Evolutionary conservation across 2,329 filamentous ascomycete genomes (phyloP), one percentile per base, ranked within the genome.

Genomic region (Exophiala aquamarina): DNA sequence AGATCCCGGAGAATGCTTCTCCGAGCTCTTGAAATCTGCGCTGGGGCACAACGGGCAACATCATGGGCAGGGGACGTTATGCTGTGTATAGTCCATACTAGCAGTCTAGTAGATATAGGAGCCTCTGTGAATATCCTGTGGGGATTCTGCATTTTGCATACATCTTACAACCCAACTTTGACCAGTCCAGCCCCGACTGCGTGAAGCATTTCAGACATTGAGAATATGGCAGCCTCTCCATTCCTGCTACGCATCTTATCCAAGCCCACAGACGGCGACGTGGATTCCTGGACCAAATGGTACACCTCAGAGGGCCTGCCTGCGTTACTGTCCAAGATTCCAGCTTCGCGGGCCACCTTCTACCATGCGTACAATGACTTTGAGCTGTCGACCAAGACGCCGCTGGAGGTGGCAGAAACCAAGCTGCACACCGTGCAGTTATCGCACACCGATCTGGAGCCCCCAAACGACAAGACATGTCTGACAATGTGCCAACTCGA

Each of bases 311-410:
- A 44, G 18, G 29, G 23, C 19, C 11, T 44, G 19, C 19, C 41
- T 21, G 8, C 9, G 20, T 37, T 44, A 7, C 11, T 44, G 14
- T 17, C 17, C 8, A 35, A 19, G 21, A 44, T 26, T 18, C n/a
- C 41, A 26, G 41, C 18, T 11, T 18, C 41, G 15, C 15, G 31
- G 15, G 41, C 32, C 17, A 21, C 13, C 13, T 36, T 44, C 17
- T 44, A 44, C 9, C 19, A 44, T n/a, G 41, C 41, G 6, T 44
- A 26, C 31, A 18, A 44, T 17, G 41, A 44, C 18, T 44, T 26
- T 36, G 19, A 19, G 32, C 31, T 44, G 32, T 11, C 31, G 15
- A 44, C 41, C 3, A 44, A 44, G 14, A 44, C 41, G 8, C 41
- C 41, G 17, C 15, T 17, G 7, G 9, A 7, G 23, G 41, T 35